Conservation (phyloP, 805 yeast species). For the Saccharomycopsis malanga region DNA sequence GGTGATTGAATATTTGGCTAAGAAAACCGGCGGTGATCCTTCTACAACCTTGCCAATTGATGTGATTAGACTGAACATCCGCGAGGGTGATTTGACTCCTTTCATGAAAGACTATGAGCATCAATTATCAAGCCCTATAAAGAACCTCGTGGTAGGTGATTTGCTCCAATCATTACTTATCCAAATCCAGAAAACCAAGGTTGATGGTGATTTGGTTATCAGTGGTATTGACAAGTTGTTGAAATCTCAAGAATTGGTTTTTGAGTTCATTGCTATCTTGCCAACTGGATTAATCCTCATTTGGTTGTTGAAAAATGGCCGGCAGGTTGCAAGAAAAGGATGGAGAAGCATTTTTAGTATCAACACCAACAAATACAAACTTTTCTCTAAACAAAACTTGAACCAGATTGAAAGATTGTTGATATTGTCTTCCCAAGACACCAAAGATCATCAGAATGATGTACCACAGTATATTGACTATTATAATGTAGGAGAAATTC, state of each 20-base stretch:
- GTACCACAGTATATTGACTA: constrained; percentile 24
- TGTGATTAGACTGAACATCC: constrained; percentile 30
- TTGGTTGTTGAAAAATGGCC: constrained; percentile 32
- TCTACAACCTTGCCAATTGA: constrained; percentile 18
- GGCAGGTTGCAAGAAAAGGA: constrained; percentile 32
- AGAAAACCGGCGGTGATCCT: constrained; percentile 3
- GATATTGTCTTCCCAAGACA: constrained; percentile 25
- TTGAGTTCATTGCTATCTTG: constrained; percentile 82
- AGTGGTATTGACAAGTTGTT: constrained; percentile 85
- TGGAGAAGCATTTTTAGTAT: constrained; percentile 30
- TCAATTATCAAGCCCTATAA: constrained; percentile 65
- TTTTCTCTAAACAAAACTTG: constrained; percentile 37
- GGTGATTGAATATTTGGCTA: constrained; percentile 35
- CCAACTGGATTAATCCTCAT: constrained; percentile 64
- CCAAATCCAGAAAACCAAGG: constrained; percentile 93
- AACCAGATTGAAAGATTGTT: constrained; percentile 56
- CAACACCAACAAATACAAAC: constrained; percentile 27
- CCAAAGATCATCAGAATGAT: constrained; percentile 21
- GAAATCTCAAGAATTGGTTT: constrained; percentile 88
- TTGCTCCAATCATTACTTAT: constrained; percentile 72
- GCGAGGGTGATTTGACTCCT: constrained; percentile 69
- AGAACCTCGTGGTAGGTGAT: constrained; percentile 57
- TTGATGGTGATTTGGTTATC: constrained; percentile 86
- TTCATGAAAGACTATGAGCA: constrained; percentile 76
- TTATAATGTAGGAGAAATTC: constrained; percentile 49